Evolutionary conservation across 805 yeast genomes (phyloP).

Genomic region (Yarrowia sp.): DNA sequence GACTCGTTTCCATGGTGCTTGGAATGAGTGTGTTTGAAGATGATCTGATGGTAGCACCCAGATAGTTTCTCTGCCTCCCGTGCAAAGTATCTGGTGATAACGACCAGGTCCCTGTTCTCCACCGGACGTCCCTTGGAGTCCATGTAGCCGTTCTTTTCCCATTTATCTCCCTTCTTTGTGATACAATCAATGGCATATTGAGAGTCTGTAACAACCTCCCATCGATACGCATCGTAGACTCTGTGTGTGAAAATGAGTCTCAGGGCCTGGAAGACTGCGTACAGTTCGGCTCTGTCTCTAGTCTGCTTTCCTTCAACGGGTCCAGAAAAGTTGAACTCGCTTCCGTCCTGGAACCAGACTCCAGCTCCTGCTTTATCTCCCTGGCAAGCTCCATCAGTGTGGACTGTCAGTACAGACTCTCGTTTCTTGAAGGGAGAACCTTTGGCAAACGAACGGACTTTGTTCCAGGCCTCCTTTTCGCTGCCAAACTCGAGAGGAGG

Average conservation of each 20-base stretch:
- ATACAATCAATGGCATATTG: slow-evolving; percentile 15
- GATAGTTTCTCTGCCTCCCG: slow-evolving; percentile 15
- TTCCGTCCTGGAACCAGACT: slow-evolving; percentile 16
- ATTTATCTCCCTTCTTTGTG: slow-evolving; percentile 6
- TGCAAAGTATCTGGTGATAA: slow-evolving; percentile 3
- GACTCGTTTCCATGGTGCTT: slow-evolving; percentile 25
- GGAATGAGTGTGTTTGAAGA: slow-evolving; percentile 6
- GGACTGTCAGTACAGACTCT: slow-evolving; percentile 4
- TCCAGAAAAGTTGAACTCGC: slow-evolving; percentile 26
- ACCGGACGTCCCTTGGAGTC: slow-evolving; percentile 6
- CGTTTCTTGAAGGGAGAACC: slow-evolving; percentile 20
- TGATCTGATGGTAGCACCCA: slow-evolving; percentile 9
- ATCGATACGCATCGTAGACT: slow-evolving; percentile 14
- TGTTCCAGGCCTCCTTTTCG: slow-evolving; percentile 26
- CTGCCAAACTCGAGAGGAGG: slow-evolving; percentile 1
- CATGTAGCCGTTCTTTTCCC: slow-evolving; percentile 12
- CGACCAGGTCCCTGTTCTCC: slow-evolving; percentile 9
- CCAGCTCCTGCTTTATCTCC: slow-evolving; percentile 16
- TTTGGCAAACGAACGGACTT: slow-evolving; percentile 22
- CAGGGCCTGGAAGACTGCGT: slow-evolving; percentile 12
- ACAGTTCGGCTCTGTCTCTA: slow-evolving; percentile 6
- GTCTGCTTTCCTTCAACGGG: slow-evolving; percentile 10
- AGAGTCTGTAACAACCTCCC: slow-evolving; percentile 15
- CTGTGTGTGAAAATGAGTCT: slow-evolving; percentile 12
- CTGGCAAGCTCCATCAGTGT: slow-evolving; percentile 16